These are phyloP conservation scores for Phyllosticta capitalensis DNA, from an alignment of 2,329 filamentous ascomycete species.

Conservation along the genomic window DNA sequence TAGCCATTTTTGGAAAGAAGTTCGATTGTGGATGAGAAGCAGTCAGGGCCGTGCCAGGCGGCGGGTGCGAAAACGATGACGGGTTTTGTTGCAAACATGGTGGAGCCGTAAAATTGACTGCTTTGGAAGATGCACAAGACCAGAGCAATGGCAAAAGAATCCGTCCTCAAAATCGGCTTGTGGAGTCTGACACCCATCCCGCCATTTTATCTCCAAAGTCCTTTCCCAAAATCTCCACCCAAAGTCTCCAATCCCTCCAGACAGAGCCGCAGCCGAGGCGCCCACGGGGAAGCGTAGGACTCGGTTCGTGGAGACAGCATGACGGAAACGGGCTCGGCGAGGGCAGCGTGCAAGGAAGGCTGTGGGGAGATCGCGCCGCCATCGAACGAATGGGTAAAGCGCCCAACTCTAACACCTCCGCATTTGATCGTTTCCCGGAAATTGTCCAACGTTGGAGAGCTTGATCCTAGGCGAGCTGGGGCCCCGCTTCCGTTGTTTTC, in stretches of 20 bases:
- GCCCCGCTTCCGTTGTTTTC: neutral
- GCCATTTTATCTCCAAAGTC: neutral
- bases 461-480: neutral
- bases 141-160: constrained; percentile 18
- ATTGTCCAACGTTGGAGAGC: neutral
- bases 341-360: neutral
- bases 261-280: neutral
- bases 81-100: constrained; percentile 18
- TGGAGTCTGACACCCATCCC: neutral
- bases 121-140: constrained; percentile 23
- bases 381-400: neutral
- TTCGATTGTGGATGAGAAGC: constrained; percentile 18
- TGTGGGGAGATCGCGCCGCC: neutral
- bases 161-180: neutral
- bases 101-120: constrained; percentile 19
- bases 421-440: neutral
- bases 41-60: constrained; percentile 27
- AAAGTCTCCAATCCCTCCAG: neutral
- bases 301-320: neutral
- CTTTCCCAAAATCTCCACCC: neutral
- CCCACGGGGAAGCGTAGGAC: neutral
- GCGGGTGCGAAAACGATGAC: constrained; percentile 29
- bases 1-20: constrained; percentile 25
- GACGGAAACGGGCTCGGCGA: neutral
- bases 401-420: neutral